Conservation (phyloP, 805 yeast genomes). For the Saturnispora besseyi region DNA sequence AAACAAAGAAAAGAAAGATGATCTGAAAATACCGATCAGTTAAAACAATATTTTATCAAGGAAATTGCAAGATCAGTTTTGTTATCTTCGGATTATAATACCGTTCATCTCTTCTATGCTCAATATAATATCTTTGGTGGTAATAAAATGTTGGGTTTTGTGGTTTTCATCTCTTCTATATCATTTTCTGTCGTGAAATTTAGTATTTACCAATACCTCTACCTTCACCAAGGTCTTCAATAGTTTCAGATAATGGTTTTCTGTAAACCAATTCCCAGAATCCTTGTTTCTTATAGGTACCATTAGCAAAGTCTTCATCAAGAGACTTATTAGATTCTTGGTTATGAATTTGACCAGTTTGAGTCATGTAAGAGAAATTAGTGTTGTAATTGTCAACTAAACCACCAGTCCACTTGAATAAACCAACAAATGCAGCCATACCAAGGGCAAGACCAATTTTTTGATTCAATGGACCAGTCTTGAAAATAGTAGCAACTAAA, state of each 20-base stretch:
- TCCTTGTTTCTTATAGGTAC: conserved; percentile 37
- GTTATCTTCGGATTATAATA: too few species aligned
- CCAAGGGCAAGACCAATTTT: conserved; percentile 39
- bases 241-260: conserved; percentile 73
- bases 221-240: conserved; percentile 64
- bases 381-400: conserved; percentile 36
- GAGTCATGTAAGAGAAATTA: conserved; percentile 34
- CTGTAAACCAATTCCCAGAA: conserved; percentile 79
- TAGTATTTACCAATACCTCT: conserved; percentile 41
- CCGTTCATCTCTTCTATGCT: too few species aligned
- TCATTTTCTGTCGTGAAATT: not conserved
- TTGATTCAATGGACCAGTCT: conserved; percentile 26
- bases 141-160: not conserved
- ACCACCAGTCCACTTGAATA: conserved; percentile 49
- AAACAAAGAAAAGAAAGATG: not conserved
- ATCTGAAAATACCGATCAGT: too few species aligned
- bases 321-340: conserved; percentile 30
- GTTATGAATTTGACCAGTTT: conserved; percentile 33
- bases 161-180: not conserved
- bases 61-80: too few species aligned
- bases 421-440: conserved; percentile 36
- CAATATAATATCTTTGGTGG: not conserved
- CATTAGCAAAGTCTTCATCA: conserved; percentile 25
- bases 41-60: too few species aligned
- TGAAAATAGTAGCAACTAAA: conserved; percentile 20